These are phyloP conservation scores for Boletus edulis DNA, from an alignment of 768 basidiomycete genomes.

Conservation along the genomic window DNA sequence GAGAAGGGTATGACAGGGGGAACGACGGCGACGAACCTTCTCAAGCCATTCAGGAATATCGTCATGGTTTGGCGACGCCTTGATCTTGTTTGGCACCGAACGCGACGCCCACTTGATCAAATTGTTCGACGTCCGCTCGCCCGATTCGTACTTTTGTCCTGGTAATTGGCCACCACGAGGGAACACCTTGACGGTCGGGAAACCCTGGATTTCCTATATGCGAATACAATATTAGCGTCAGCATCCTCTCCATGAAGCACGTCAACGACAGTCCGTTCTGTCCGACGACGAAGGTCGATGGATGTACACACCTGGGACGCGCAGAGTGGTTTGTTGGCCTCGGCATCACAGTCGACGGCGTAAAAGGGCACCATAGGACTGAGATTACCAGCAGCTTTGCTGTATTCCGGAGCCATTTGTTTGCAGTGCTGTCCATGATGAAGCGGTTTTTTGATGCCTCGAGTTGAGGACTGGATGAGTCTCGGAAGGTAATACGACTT, in stretches of 20 bases:
- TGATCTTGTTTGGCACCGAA: slow-evolving; percentile 70
- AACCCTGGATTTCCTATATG: slow-evolving; percentile 73
- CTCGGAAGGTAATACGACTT: slow-evolving; percentile 23
- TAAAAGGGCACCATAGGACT: slow-evolving; percentile 84
- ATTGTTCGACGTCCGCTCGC: slow-evolving; percentile 67
- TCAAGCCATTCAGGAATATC: slow-evolving; percentile 68
- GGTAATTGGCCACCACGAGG: slow-evolving; percentile 67
- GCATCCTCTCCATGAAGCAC: not conserved
- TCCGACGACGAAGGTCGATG: not conserved
- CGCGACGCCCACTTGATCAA: slow-evolving; percentile 76
- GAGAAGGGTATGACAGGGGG: not conserved
- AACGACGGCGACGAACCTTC: slow-evolving; percentile 47
- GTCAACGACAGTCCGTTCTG: not conserved
- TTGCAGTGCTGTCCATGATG: slow-evolving; percentile 62
- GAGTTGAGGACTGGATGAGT: not conserved
- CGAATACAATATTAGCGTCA: not conserved
- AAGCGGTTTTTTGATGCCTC: not conserved
- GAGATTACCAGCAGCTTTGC: slow-evolving; percentile 75
- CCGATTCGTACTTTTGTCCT: slow-evolving; percentile 62
- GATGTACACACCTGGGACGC: slow-evolving; percentile 57
- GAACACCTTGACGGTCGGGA: slow-evolving; percentile 92
- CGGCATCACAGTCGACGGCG: slow-evolving; percentile 90
- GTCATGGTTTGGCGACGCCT: slow-evolving; percentile 51
- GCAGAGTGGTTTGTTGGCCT: slow-evolving; percentile 79
- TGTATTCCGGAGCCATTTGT: slow-evolving; percentile 79